These are phyloP conservation scores for Myxozyma nipponensis DNA, from an alignment of 805 yeast species.

Conservation along the genomic window DNA sequence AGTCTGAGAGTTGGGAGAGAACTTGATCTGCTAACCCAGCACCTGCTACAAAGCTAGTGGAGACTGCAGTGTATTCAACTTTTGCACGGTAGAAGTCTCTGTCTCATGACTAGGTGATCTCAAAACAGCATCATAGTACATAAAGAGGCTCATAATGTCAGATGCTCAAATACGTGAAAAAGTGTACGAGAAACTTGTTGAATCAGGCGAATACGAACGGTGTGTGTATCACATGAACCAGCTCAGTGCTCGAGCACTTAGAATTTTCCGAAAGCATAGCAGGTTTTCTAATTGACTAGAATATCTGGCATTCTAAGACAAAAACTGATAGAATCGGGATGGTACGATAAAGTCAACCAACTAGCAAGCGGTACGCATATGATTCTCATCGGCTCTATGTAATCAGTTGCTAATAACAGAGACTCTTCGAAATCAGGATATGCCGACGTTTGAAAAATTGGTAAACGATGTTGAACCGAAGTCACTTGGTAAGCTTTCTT, in stretches of 20 bases:
- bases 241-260: not conserved
- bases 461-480: constrained; percentile 54
- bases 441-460: constrained; percentile 52
- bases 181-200: constrained; percentile 65
- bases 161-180: constrained; percentile 40
- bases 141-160: constrained; percentile 7
- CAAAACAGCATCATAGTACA: not conserved
- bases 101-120: no score
- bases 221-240: no score
- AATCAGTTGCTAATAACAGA: constrained; percentile 22
- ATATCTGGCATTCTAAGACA: constrained; percentile 61
- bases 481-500: constrained; percentile 50
- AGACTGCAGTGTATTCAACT: no score
- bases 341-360: constrained; percentile 72
- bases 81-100: no score
- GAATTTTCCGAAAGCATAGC: not conserved
- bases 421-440: constrained; percentile 42
- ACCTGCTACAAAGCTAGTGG: no score
- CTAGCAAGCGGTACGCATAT: constrained; percentile 46
- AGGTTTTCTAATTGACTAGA: no score
- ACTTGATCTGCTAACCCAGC: no score
- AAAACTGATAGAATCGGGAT: constrained; percentile 70
- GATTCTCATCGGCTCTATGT: not conserved
- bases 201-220: constrained; percentile 76
- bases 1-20: no score